Evolutionary conservation across 1,284 basidiomycete genomes (phyloP), one percentile per base, ranked within the genome.

Genomic region (Sanghuangporus sanghuang): DNA sequence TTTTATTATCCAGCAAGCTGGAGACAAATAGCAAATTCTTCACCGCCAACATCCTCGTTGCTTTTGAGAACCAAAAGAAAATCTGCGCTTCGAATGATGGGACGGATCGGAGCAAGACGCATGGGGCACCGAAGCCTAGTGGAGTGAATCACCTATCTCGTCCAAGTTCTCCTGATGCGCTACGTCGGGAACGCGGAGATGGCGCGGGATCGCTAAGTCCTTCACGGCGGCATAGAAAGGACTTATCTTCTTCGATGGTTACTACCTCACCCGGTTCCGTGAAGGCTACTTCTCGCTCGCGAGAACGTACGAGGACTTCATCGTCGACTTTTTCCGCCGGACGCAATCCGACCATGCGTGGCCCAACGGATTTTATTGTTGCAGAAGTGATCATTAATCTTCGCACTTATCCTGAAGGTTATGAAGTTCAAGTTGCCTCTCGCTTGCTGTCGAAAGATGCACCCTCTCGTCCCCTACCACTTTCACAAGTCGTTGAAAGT

Each of bases 381-480:
- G 82, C 82, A 14, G 91, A 93, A 73, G 72, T 92, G 35, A 81
- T 92, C 21, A 79, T 93, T 14, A 91, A 93, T 74, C 85, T 88
- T 62, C 89, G 87, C 71, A 76, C 90, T 57, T 93, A 90, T 75
- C 81, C 84, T 0, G 80, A 80, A 59, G 90, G 91, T 23, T 93
- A 92, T 69, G 78, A 80, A 16, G 79, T 92, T 7, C 71, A 72
- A 7, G 72, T 89, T 52, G 72, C 72, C 42, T 86, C 86, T 32
- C 39, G 32, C 18, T 18, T 62, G 4, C 36, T 54, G 38, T 3
- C 39, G 18, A 50, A 49, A 48, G 50, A 48, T 16, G 36, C 53
- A 18, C 27, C 48, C 2, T 3, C 7, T 12, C 21, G 50, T 32
- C 60, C 56, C 8, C 8, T 65, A 18, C 46, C 40, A 11, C 46